Evolutionary conservation across 2,329 filamentous ascomycete genomes (phyloP).

Genomic region (Arthrocladium fulminans): DNA sequence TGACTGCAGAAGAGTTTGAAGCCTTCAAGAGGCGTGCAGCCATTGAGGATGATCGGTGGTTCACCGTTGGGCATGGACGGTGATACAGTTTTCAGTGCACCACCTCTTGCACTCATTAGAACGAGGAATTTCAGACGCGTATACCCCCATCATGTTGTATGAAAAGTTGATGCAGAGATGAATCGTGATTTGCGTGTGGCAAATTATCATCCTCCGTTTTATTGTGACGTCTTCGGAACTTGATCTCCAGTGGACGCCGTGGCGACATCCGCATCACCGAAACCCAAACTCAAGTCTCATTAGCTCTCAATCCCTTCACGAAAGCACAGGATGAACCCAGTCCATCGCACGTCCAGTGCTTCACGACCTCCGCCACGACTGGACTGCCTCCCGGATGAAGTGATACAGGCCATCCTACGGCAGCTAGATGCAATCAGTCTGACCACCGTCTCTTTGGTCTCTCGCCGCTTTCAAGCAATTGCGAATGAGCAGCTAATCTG

Average conservation of each 20-base stretch:
- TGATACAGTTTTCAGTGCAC: neutral
- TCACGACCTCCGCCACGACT: neutral
- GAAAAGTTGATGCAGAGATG: neutral
- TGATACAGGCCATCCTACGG: constrained; percentile 68
- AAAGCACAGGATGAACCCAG: neutral
- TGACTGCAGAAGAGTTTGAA: constrained; percentile 17
- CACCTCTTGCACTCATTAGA: too few species aligned
- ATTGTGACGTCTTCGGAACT: constrained; percentile 4
- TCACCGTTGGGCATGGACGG: neutral
- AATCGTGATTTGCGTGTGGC: neutral
- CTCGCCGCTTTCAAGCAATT: constrained; percentile 55
- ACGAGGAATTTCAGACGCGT: too few species aligned
- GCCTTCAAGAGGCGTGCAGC: constrained; percentile 13
- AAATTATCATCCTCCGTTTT: neutral
- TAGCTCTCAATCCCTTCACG: neutral
- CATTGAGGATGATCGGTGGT: constrained; percentile 6
- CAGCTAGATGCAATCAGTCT: constrained; percentile 47
- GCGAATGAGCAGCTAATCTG: constrained; percentile 68
- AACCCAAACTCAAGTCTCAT: neutral
- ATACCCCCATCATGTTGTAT: too few species aligned
- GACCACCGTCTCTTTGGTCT: constrained; percentile 50
- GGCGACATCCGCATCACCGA: neutral
- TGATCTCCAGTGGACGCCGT: neutral
- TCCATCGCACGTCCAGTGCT: neutral
- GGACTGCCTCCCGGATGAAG: constrained; percentile 62